Evolutionary conservation across 2,329 filamentous ascomycete genomes (phyloP).

Genomic region (Penicillium sp.): DNA sequence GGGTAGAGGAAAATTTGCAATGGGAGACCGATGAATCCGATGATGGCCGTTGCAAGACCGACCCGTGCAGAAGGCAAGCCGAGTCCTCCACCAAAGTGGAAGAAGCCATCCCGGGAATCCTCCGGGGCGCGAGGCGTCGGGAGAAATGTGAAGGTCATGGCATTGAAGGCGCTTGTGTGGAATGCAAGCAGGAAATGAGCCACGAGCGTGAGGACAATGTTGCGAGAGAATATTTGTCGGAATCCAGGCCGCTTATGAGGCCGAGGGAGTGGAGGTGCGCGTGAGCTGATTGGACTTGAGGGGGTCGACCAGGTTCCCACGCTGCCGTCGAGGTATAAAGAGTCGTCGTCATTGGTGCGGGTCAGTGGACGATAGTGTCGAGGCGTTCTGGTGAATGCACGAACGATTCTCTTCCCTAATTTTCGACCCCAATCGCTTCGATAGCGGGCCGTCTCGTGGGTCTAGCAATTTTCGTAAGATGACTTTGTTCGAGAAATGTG

Average conservation of each 20-base stretch:
- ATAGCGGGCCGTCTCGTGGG: conserved; percentile 44
- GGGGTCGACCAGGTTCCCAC: conserved; percentile 30
- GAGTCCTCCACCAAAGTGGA: conserved; percentile 72
- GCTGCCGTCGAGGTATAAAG: conserved; percentile 38
- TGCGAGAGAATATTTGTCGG: conserved; percentile 57
- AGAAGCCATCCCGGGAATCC: conserved; percentile 46
- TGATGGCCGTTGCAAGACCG: conserved; percentile 76
- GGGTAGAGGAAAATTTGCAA: conserved; percentile 76
- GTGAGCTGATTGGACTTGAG: conserved; percentile 30
- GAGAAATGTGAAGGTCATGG: conserved; percentile 76
- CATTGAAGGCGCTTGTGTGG: conserved; percentile 76
- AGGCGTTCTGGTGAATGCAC: conserved; percentile 29
- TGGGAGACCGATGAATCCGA: conserved; percentile 75
- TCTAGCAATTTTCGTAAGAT: conserved; percentile 21
- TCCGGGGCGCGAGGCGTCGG: conserved; percentile 67
- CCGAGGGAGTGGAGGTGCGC: conserved; percentile 36
- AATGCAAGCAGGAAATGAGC: conserved; percentile 72
- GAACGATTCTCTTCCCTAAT: conserved; percentile 40
- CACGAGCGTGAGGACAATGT: conserved; percentile 62
- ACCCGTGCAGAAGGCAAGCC: conserved; percentile 73
- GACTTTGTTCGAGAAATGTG: neutral
- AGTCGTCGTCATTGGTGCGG: conserved; percentile 32
- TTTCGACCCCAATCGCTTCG: conserved; percentile 47
- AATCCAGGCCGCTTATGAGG: conserved; percentile 51
- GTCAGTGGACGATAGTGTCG: conserved; percentile 42